Percentiles rank a stretch among this genome's conserved stretches.
Evolutionary conservation across 768 basidiomycete genomes (phyloP).

Genomic region (Hericium coralloides): DNA sequence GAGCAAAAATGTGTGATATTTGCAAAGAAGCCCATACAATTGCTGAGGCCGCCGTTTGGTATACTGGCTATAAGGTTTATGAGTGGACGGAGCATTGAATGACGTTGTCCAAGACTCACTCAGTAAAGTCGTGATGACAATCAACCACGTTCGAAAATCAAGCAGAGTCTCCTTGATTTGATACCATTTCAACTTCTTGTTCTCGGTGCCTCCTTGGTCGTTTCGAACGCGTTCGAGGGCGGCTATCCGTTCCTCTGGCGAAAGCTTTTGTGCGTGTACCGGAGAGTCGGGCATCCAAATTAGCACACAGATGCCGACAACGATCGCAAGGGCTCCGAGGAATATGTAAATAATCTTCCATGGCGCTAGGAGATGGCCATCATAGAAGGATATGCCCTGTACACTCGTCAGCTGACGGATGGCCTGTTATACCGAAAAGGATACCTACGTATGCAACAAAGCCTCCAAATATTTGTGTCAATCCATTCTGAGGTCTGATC

Average conservation of each 20-base stretch:
- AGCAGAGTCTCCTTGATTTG: slow-evolving; percentile 48
- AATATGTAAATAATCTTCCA: slow-evolving; percentile 58
- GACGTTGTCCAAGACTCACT: slow-evolving; percentile 29
- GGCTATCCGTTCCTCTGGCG: slow-evolving; percentile 50
- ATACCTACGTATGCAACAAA: slow-evolving; percentile 47
- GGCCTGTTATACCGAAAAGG: not conserved
- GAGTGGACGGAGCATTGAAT: slow-evolving; percentile 4
- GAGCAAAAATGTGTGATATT: not conserved
- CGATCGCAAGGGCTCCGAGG: slow-evolving; percentile 49
- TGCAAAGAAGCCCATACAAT: slow-evolving; percentile 35
- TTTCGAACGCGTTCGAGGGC: slow-evolving; percentile 59
- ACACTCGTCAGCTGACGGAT: not conserved
- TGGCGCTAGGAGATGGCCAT: slow-evolving; percentile 37
- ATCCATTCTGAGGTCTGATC: slow-evolving; percentile 36
- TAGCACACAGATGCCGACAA: slow-evolving; percentile 47
- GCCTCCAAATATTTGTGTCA: slow-evolving; percentile 53
- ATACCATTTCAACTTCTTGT: slow-evolving; percentile 48
- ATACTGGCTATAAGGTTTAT: slow-evolving; percentile 39
- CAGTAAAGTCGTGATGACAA: slow-evolving; percentile 48
- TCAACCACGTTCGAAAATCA: slow-evolving; percentile 54
- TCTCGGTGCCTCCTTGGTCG: slow-evolving; percentile 55
- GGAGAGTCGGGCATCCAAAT: slow-evolving; percentile 61
- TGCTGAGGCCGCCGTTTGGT: slow-evolving; percentile 54
- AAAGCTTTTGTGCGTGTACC: slow-evolving; percentile 47
- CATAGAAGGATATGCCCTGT: slow-evolving; percentile 49